A percentile compares a stretch with the other conserved stretches of the same genome.
These are phyloP conservation scores for Populus trichocarpa DNA, from an alignment of 441 rosid genomes.

Conservation along the genomic window DNA sequence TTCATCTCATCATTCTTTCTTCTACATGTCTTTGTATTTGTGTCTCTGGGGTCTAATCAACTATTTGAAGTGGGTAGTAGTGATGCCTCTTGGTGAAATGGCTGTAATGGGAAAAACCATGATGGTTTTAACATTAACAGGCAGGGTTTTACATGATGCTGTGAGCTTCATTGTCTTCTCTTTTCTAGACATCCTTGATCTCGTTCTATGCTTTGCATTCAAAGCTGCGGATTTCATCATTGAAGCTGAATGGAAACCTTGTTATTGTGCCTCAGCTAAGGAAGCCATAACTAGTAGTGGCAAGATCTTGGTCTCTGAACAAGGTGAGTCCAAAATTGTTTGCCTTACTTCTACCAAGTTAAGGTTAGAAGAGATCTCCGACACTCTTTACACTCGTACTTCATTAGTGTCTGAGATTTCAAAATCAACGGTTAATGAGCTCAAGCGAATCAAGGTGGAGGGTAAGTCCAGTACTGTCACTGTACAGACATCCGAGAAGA, in stretches of 20 bases:
- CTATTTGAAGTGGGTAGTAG: background rate
- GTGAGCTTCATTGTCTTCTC: slow-evolving; percentile 81
- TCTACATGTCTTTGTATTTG: background rate
- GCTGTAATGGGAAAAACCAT: slow-evolving; percentile 30
- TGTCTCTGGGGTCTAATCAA: background rate
- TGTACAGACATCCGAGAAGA: slow-evolving; percentile 33
- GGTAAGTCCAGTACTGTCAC: slow-evolving; percentile 16
- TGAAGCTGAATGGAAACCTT: slow-evolving; percentile 84
- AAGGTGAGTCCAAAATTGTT: slow-evolving; percentile 71
- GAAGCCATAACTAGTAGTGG: slow-evolving; percentile 63
- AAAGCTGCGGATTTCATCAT: slow-evolving; percentile 62
- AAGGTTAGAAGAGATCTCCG: slow-evolving; percentile 81
- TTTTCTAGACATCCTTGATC: slow-evolving; percentile 70
- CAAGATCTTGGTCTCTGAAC: slow-evolving; percentile 74
- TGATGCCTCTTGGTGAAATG: slow-evolving; percentile 15
- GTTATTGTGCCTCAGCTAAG: slow-evolving; percentile 68
- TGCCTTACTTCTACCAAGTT: slow-evolving; percentile 51
- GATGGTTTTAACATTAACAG: slow-evolving; percentile 35
- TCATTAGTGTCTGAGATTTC: slow-evolving; percentile 57
- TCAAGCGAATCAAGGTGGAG: slow-evolving; percentile 37
- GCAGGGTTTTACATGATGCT: slow-evolving; percentile 46
- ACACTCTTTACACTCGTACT: slow-evolving; percentile 81
- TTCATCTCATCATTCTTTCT: background rate
- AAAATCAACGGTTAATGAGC: slow-evolving; percentile 37
- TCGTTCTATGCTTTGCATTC: slow-evolving; percentile 57